phyloP scores from a whole-genome alignment of 2,329 filamentous ascomycete genomes.

The Paraphaeosphaeria sporulosa region DNA sequence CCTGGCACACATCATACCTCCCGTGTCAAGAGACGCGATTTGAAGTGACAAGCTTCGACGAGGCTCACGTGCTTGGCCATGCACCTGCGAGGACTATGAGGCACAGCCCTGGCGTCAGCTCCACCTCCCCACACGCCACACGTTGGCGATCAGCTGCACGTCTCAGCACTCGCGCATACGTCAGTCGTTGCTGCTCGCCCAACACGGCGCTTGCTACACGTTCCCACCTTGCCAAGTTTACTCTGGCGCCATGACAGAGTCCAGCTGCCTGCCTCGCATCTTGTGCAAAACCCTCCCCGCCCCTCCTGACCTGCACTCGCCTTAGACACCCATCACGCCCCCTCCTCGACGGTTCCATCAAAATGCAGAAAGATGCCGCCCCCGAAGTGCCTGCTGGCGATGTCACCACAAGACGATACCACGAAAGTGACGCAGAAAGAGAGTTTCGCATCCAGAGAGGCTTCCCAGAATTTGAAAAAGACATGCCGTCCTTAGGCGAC shows the following conservation, averaged over 20 bases:
- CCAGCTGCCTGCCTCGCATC: conserved; percentile 31
- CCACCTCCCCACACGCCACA: conserved; percentile 13
- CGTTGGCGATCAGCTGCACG: conserved; percentile 4
- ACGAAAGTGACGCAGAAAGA: conserved; percentile 44
- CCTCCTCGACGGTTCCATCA: conserved; percentile 23
- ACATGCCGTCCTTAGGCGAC: conserved; percentile 44
- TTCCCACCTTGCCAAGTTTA: conserved; percentile 20
- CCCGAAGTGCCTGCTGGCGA: conserved; percentile 36
- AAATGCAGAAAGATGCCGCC: conserved; percentile 37
- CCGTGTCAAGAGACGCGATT: background rate
- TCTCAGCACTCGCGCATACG: background rate
- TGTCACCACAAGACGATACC: conserved; percentile 33
- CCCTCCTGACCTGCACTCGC: conserved; percentile 44
- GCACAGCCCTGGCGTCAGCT: conserved; percentile 11
- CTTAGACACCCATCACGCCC: conserved; percentile 30
- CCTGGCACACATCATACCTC: background rate
- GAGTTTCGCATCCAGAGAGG: conserved; percentile 37
- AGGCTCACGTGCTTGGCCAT: background rate
- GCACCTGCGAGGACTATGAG: background rate
- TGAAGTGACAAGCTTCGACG: background rate
- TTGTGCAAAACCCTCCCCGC: conserved; percentile 43
- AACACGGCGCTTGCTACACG: conserved; percentile 18
- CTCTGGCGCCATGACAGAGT: conserved; percentile 26
- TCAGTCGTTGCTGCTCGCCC: conserved; percentile 4
- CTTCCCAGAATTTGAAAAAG: conserved; percentile 46